Evolutionary conservation across 2,329 filamentous ascomycete species (phyloP), one percentile per base, ranked within the genome.

Genomic region (Pestalotiopsis sp.): DNA sequence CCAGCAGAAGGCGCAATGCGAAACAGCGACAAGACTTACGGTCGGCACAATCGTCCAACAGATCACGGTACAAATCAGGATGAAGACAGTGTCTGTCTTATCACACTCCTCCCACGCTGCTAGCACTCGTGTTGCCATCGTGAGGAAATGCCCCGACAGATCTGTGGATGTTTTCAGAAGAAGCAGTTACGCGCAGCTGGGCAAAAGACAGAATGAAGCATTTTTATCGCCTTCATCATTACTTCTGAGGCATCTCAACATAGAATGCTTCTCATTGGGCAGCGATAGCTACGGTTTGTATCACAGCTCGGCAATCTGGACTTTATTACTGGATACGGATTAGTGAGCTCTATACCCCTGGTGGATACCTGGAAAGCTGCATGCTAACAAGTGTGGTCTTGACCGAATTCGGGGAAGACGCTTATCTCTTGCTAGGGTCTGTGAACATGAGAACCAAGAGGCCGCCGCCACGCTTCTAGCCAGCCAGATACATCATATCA

Each of bases 1-100:
- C 12, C 27, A 31, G n/a, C 6, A 45, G 2, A 58, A 41, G 25
- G 27, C 14, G 13, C 25, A 40, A 36, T 13, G 31, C 5, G 7
- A 27, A 17, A 36, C 38, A 20, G n/a, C 2, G 20, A 14, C 5
- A 12, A 11, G 1, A 36, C 74, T 68, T 69, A 75, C 74, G 0
- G 84, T 84, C 4, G 84, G 84, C 12, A 86, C 83, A 70, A 86
- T 86, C 1, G 83, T 80, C 84, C 83, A 86, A 73, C 84, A 86
- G 70, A 86, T 83, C 41, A 85, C 83, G 23, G 80, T 83, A 74
- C 84, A 86, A n/a, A 85, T 79, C 7, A 86, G 78, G 61, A 86
- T 80, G 73, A 86, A 86, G 59, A 84, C 76, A 0, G 85, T 86
- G 72, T 87, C 85, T n/a, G 77, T 85, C 69, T 83, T 82, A 74